phyloP scores from a whole-genome alignment of 805 yeast genomes.

The Kodamaea kaohsiungensis region DNA sequence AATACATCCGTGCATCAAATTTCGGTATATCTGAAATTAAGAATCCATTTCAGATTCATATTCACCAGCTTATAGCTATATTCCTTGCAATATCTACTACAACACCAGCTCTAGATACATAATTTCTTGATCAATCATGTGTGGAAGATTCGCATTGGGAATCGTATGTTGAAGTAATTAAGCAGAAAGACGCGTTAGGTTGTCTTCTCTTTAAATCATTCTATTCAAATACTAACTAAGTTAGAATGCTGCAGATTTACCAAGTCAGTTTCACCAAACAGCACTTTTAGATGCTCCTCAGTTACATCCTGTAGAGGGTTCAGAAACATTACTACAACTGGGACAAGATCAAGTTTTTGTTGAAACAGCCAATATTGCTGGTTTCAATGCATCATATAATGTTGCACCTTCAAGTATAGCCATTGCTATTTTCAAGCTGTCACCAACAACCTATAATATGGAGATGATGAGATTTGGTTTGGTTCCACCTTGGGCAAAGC shows the following conservation, averaged over 20 bases:
- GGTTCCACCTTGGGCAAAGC: slow-evolving; percentile 65
- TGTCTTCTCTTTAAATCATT: not conserved
- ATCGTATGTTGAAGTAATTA: slow-evolving; percentile 23
- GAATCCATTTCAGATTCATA: not conserved
- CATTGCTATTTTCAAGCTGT: slow-evolving; percentile 32
- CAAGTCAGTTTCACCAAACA: slow-evolving; percentile 26
- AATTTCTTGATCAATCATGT: slow-evolving; percentile 39
- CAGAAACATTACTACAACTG: not conserved
- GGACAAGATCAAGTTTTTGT: not conserved
- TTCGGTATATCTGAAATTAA: not conserved
- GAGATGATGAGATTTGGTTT: slow-evolving; percentile 80
- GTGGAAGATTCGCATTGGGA: slow-evolving; percentile 60
- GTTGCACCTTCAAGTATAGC: slow-evolving; percentile 62
- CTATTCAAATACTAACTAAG: slow-evolving; percentile 6
- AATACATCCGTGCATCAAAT: not conserved
- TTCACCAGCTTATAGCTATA: not conserved
- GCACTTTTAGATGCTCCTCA: slow-evolving; percentile 13
- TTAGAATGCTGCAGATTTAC: slow-evolving; percentile 28
- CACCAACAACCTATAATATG: slow-evolving; percentile 19
- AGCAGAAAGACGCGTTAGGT: not conserved
- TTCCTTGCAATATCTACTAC: not conserved
- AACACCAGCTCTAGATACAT: not conserved
- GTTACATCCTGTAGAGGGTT: not conserved
- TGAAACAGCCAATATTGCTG: slow-evolving; percentile 2
- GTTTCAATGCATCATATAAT: slow-evolving; percentile 48